A percentile compares a stretch with the other conserved stretches of the same genome.
These are phyloP conservation scores for Solanum arcanum DNA, from an alignment of 257 asterid species.

Conservation along the genomic window DNA sequence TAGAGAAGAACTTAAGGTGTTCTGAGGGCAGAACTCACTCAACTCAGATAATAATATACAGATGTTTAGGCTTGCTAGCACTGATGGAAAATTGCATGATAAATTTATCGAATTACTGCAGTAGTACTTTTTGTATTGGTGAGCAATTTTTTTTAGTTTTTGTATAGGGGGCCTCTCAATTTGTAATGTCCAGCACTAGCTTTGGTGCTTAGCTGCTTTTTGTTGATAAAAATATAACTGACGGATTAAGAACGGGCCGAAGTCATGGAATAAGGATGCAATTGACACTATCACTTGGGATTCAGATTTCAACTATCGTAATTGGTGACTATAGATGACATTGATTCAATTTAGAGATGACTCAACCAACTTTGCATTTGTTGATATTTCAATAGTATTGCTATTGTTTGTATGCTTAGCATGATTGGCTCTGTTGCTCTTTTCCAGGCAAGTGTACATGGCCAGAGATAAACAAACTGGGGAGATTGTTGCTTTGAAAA, in stretches of 20 bases:
- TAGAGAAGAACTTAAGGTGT: background rate
- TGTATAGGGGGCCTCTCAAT: background rate
- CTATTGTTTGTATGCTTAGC: background rate
- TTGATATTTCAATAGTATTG: background rate
- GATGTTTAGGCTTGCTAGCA: background rate
- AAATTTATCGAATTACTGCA: background rate
- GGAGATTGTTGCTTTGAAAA: conserved; percentile 88
- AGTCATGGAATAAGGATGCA: background rate
- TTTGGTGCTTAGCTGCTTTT: background rate
- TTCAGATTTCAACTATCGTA: background rate
- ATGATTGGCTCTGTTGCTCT: background rate
- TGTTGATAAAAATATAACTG: background rate
- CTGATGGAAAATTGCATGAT: background rate
- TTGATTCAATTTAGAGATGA: background rate
- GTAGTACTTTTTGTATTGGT: background rate
- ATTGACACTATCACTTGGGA: background rate
- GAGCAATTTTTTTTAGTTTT: background rate
- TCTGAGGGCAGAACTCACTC: background rate
- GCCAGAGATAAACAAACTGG: conserved; percentile 80
- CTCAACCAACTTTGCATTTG: background rate
- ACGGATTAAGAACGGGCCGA: background rate
- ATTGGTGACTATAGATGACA: background rate
- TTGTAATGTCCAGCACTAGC: background rate
- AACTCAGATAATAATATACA: background rate
- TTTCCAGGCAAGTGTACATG: conserved; percentile 81